Base-by-base conservation (phyloP, 2,329 filamentous ascomycete species). In the Trichophyton rubrum region DNA sequence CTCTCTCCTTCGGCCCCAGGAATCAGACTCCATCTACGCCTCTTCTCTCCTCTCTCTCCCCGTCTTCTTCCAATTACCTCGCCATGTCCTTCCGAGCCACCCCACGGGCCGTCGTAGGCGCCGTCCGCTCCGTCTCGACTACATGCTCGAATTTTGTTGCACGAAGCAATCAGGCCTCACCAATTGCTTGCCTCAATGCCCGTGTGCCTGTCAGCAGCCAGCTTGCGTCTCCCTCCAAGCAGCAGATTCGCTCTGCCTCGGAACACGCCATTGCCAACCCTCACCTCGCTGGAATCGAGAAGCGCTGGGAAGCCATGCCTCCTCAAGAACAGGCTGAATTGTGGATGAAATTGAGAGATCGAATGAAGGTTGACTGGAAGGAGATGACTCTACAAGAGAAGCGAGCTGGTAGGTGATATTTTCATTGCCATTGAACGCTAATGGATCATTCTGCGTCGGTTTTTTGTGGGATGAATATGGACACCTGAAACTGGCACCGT, bases 241-340 rank as follows among this genome's bases (percentile, higher is more conserved):
- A 74, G 63, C 78, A 82, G 73, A 78, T 80, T 72, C 75, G 74
- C 64, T 63, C 65, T 51, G 69, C 72, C 72, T 84, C 87, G 69
- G 88, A 88, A 69, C 90, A 96, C 77, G 91, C 92, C 74, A 95
- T 99, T 79, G 95, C 91, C 73, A 97, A 96, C 82, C 93, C 95
- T 69, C 96, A 90, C 62, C 85, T 99, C 72, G 89, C 90, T 78
- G 90, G 95, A 79, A 97, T 99, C 73, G 93, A 99, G 86, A 96
- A 96, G 87, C 84, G 93, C 81, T 99, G 93, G 93, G 93, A 99
- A 82, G 84, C 81, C 66, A 91, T 97, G 89, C 91, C 92, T 62
- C 90, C 93, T 66, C 90, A 96, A 82, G 93, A 99, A 84, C 93
- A 99, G 85, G 93, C 93, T 68, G 93, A 99, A 74, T 82, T 99